Evolutionary conservation across 352 stramenopile genomes (phyloP).

Genomic region (Peronospora destructor): DNA sequence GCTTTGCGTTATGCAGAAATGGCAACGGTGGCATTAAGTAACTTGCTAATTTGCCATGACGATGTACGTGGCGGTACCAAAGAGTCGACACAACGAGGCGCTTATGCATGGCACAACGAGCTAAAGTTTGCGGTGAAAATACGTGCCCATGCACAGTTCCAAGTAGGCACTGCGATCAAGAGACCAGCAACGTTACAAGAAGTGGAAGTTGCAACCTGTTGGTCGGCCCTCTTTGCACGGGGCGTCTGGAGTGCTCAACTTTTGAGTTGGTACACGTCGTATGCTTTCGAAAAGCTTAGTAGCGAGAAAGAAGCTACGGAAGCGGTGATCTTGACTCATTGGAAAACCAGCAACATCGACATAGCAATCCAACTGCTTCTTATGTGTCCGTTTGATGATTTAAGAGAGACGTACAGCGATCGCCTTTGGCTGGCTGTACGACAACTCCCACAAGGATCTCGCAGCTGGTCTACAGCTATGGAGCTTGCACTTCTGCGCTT

Average conservation of each 20-base stretch:
- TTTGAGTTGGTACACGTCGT: constrained; percentile 46
- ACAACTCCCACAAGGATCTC: constrained; percentile 14
- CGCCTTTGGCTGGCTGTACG: constrained; percentile 22
- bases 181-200: neutral
- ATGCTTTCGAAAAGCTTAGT: constrained; percentile 39
- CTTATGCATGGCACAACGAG: constrained; percentile 34
- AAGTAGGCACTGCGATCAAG: constrained; percentile 6
- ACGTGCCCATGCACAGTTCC: constrained; percentile 38
- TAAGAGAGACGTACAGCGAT: constrained; percentile 35
- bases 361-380: constrained; percentile 48
- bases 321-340: constrained; percentile 32
- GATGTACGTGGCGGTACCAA: constrained; percentile 1
- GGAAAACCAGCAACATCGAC: constrained; percentile 26
- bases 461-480: constrained; percentile 21
- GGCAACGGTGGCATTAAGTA: constrained; percentile 37
- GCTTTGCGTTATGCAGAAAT: constrained; percentile 17
- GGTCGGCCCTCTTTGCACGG: constrained; percentile 38
- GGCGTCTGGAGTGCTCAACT: constrained; percentile 40
- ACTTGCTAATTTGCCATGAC: constrained; percentile 29
- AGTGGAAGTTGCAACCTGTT: constrained; percentile 18
- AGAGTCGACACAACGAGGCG: constrained; percentile 3
- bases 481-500: constrained; percentile 63
- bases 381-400: constrained; percentile 45
- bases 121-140: constrained; percentile 27
- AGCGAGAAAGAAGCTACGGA: constrained; percentile 25